phyloP scores from a whole-genome alignment of 192 early-diverging fungal species.

The Radiomyces spectabilis region DNA sequence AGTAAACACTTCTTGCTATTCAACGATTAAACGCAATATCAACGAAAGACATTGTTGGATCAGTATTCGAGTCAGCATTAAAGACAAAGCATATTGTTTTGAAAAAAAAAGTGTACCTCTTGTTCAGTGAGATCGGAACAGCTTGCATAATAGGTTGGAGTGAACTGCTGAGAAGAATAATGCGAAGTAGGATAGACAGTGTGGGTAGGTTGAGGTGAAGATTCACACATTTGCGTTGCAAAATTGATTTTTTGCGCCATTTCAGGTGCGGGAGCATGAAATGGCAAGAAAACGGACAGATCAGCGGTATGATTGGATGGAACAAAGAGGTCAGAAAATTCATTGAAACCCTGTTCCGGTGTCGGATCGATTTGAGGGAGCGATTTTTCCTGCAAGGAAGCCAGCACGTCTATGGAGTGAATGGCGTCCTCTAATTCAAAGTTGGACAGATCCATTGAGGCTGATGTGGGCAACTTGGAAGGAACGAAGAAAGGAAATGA shows the following conservation, averaged over 20 bases:
- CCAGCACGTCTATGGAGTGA: background rate
- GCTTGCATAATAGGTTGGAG: background rate
- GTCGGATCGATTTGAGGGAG: background rate
- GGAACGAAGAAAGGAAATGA: background rate
- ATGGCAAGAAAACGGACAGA: too few relatives aligned
- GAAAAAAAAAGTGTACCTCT: slow-evolving; percentile 4
- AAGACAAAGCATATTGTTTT: too few relatives aligned
- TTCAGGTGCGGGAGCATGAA: background rate
- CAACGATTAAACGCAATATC: slow-evolving; percentile 4
- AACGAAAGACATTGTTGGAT: background rate
- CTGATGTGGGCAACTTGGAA: background rate
- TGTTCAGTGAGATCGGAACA: slow-evolving; percentile 14
- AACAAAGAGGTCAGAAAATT: too few relatives aligned
- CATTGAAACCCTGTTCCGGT: background rate
- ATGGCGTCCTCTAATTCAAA: slow-evolving; percentile 1
- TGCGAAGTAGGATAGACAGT: background rate
- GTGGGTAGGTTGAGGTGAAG: too few relatives aligned
- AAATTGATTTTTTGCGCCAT: too few relatives aligned
- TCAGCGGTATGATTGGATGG: too few relatives aligned
- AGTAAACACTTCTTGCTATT: slow-evolving; percentile 42
- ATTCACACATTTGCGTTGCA: too few relatives aligned
- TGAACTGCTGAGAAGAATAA: background rate
- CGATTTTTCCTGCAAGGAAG: background rate
- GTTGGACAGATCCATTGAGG: slow-evolving; percentile 1
- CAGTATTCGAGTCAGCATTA: background rate